phyloP scores from a whole-genome alignment of 2,329 filamentous ascomycete species.

The Penicillium decumbens region DNA sequence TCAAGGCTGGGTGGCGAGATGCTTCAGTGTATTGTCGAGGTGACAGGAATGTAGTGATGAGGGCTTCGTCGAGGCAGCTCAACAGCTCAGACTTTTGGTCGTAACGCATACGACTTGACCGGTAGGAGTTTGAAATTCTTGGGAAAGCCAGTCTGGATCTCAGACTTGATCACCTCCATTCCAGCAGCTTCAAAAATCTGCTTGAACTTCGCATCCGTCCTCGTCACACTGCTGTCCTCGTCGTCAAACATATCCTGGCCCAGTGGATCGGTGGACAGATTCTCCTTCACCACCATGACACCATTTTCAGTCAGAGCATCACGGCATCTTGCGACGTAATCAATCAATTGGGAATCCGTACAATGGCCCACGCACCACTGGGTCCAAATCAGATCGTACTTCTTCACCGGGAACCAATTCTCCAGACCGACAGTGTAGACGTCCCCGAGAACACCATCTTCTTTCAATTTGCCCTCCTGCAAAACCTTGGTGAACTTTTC shows the following conservation, averaged over 20 bases:
- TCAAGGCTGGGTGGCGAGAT: not conserved
- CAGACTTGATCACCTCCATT: constrained; percentile 62
- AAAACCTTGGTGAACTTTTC: constrained; percentile 69
- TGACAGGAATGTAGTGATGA: not conserved
- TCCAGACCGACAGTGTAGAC: constrained; percentile 72
- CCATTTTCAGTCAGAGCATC: constrained; percentile 43
- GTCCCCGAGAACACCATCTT: constrained; percentile 51
- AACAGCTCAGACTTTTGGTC: constrained; percentile 39
- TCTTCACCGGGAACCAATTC: constrained; percentile 55
- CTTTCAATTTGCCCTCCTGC: constrained; percentile 33
- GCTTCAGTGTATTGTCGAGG: not conserved
- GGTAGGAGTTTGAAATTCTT: constrained; percentile 60
- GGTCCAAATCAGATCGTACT: constrained; percentile 79
- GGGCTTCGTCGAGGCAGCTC: not conserved
- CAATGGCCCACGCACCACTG: constrained; percentile 89
- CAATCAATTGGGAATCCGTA: constrained; percentile 66
- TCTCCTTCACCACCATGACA: constrained; percentile 74
- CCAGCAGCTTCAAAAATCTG: constrained; percentile 65
- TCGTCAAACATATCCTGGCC: constrained; percentile 68
- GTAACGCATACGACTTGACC: constrained; percentile 73
- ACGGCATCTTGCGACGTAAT: constrained; percentile 61
- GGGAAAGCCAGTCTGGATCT: constrained; percentile 69
- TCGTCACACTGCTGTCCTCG: constrained; percentile 70
- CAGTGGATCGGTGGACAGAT: constrained; percentile 54
- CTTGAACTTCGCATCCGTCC: constrained; percentile 68